These are phyloP conservation scores for Trametes villosa DNA, from an alignment of 768 basidiomycete species.

Conservation along the genomic window DNA sequence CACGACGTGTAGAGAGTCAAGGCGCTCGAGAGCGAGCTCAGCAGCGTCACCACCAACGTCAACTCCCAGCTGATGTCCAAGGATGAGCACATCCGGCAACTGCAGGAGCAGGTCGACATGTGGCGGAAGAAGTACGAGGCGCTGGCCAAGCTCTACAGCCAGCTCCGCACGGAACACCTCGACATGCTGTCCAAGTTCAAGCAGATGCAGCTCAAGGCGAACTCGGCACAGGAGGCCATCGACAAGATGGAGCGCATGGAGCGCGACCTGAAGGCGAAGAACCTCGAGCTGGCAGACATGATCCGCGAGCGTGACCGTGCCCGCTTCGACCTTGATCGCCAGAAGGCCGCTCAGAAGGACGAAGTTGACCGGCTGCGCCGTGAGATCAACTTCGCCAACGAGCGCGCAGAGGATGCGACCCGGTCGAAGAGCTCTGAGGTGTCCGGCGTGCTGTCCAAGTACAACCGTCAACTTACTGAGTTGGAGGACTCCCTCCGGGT, in stretches of 20 bases:
- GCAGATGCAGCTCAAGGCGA: conserved; percentile 95
- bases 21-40: conserved; percentile 89
- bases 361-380: conserved; percentile 91
- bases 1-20: conserved; percentile 80
- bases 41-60: conserved; percentile 73
- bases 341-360: conserved; percentile 94
- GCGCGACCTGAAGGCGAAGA: conserved; percentile 97
- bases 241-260: conserved; percentile 99
- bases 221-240: conserved; percentile 96
- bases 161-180: conserved; percentile 94
- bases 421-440: conserved; percentile 94
- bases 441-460: conserved; percentile 84
- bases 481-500: conserved; percentile 95
- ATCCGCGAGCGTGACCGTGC: conserved; percentile 96
- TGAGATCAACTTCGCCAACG: conserved; percentile 93
- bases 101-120: conserved; percentile 94
- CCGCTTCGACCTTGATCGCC: conserved; percentile 91
- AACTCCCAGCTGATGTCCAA: conserved; percentile 87
- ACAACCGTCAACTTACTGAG: conserved; percentile 94
- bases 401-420: conserved; percentile 94
- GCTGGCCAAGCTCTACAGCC: conserved; percentile 97
- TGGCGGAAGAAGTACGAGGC: conserved; percentile 99
- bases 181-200: conserved; percentile 98
- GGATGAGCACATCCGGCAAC: conserved; percentile 92
- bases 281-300: conserved; percentile 98